These are phyloP conservation scores for Chlorencoelia australis DNA, from an alignment of 2,329 filamentous ascomycete species.

Conservation along the genomic window DNA sequence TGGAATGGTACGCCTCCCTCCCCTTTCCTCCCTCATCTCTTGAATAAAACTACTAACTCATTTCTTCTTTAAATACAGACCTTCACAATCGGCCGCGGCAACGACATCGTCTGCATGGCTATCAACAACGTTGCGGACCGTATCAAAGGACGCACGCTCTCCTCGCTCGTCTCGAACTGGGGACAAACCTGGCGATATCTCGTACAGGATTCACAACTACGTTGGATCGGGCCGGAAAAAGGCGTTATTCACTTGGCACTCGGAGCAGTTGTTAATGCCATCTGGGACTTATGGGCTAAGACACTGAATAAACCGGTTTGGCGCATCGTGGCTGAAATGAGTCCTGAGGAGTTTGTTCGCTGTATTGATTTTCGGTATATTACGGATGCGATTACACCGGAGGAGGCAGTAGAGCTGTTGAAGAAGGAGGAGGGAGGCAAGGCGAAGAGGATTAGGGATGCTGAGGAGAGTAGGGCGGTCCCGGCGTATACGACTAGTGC, in stretches of 20 bases:
- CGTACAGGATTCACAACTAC: constrained; percentile 81
- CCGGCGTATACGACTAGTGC: constrained; percentile 86
- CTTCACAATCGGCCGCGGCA: constrained; percentile 81
- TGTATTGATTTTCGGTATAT: constrained; percentile 96
- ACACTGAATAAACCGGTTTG: constrained; percentile 77
- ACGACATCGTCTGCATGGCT: constrained; percentile 82
- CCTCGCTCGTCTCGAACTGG: constrained; percentile 70
- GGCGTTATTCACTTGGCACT: constrained; percentile 89
- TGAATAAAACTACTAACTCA: constrained; percentile 5
- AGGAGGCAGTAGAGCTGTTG: constrained; percentile 68
- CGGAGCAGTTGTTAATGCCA: constrained; percentile 78
- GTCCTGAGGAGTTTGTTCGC: constrained; percentile 71
- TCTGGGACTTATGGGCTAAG: constrained; percentile 96
- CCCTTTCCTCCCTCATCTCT: background rate
- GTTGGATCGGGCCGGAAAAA: constrained; percentile 92
- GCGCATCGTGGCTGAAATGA: constrained; percentile 85
- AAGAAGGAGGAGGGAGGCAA: constrained; percentile 58
- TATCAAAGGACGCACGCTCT: constrained; percentile 64
- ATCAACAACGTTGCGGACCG: constrained; percentile 71
- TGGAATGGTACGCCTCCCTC: constrained; percentile 52
- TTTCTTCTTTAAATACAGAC: constrained; percentile 35
- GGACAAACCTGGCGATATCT: constrained; percentile 83
- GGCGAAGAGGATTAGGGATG: constrained; percentile 60
- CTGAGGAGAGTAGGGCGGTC: constrained; percentile 63
- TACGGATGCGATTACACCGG: constrained; percentile 80